Evolutionary conservation across 371 early-diverging fungal species (phyloP).

Genomic region (Rhizomucor pusillus): DNA sequence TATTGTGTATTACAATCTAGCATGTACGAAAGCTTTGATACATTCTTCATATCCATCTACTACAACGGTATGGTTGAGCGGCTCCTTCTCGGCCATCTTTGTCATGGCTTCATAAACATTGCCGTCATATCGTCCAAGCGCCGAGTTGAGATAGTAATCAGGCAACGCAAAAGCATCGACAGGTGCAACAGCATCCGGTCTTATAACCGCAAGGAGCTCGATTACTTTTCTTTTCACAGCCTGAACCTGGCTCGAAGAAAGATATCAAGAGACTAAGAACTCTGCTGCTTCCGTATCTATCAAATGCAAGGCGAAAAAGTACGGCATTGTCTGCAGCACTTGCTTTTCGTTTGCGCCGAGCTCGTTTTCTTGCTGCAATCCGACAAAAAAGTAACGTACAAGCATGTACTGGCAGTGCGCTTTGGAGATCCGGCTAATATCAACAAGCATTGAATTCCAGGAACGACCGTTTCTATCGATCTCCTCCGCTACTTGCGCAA

Average conservation of each 20-base stretch:
- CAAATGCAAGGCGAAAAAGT: constrained; percentile 59
- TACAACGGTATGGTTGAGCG: constrained; percentile 57
- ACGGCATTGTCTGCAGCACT: constrained; percentile 42
- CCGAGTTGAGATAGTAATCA: constrained; percentile 72
- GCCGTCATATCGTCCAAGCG: constrained; percentile 78
- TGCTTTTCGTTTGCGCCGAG: constrained; percentile 28
- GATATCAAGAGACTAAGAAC: constrained; percentile 53
- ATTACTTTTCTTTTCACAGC: constrained; percentile 48
- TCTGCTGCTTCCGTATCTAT: constrained; percentile 68
- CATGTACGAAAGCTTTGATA: constrained; percentile 48
- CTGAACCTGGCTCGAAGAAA: constrained; percentile 44
- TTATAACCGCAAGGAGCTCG: constrained; percentile 49
- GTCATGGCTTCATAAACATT: constrained; percentile 70
- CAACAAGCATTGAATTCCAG: constrained; percentile 69
- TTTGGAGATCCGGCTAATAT: constrained; percentile 56
- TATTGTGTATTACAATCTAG: constrained; percentile 12
- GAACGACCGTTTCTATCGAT: constrained; percentile 53
- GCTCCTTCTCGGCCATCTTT: constrained; percentile 66
- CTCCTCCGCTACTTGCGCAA: constrained; percentile 50
- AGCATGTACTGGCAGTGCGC: constrained; percentile 70
- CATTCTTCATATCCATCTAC: constrained; percentile 54
- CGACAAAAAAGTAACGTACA: constrained; percentile 51
- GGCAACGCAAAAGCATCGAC: constrained; percentile 79
- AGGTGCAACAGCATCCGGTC: constrained; percentile 68
- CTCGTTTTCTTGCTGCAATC: constrained; percentile 34